A percentile compares a stretch with the other conserved stretches of the same genome.
Evolutionary conservation across 1,139 yeast species (phyloP).

Genomic region (Yamadazyma triangularis): DNA sequence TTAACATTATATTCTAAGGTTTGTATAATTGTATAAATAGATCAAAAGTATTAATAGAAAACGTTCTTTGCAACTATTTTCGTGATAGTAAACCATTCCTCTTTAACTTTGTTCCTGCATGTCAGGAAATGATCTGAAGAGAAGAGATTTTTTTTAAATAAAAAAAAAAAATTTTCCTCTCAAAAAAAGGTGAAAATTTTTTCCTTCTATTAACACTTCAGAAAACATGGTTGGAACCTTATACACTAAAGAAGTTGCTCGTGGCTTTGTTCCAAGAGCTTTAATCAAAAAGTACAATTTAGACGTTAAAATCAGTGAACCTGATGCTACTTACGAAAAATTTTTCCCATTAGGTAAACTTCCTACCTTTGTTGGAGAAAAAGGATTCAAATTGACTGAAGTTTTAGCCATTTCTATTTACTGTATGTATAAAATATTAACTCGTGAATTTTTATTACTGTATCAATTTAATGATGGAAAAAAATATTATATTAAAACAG

Average conservation of each 20-base stretch:
- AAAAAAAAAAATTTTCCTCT: conserved; percentile 3
- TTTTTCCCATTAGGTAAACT: conserved; percentile 69
- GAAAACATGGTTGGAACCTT: conserved; percentile 63
- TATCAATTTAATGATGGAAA: conserved; percentile 48
- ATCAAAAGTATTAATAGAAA: too few relatives aligned
- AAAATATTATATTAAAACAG: conserved; percentile 50
- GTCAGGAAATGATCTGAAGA: too few relatives aligned
- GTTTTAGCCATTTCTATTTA: conserved; percentile 63
- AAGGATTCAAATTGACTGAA: conserved; percentile 78
- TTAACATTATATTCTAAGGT: too few relatives aligned
- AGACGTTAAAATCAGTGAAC: conserved; percentile 57
- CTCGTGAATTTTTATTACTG: not conserved
- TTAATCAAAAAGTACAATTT: conserved; percentile 68
- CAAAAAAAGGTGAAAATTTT: conserved; percentile 3
- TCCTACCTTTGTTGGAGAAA: conserved; percentile 78
- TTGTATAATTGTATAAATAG: too few relatives aligned
- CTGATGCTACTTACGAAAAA: conserved; percentile 41
- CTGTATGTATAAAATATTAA: conserved; percentile 34
- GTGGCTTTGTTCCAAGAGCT: conserved; percentile 40
- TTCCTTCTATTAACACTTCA: not conserved
- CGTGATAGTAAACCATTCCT: too few relatives aligned
- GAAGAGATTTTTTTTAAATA: too few relatives aligned
- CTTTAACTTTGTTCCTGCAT: too few relatives aligned
- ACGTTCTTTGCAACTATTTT: too few relatives aligned
- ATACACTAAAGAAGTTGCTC: conserved; percentile 45